A percentile compares a stretch with the other conserved stretches of the same genome.
phyloP scores from a whole-genome alignment of 1,284 basidiomycete species.

The Fomitopsis pinicola region DNA sequence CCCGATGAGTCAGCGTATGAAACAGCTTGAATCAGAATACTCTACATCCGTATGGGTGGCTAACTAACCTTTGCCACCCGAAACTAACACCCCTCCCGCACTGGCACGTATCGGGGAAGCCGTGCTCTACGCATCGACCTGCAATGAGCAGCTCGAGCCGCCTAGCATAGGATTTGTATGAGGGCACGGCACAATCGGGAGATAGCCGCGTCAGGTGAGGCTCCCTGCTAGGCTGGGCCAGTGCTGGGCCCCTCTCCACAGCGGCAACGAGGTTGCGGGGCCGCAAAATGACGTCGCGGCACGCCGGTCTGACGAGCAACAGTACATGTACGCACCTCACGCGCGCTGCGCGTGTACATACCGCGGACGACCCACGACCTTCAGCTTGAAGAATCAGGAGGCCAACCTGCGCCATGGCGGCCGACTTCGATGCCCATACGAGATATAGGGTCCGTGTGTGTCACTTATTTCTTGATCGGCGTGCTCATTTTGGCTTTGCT shows the following conservation, averaged over 20 bases:
- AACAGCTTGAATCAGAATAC: too few relatives aligned
- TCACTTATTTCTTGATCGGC: not conserved
- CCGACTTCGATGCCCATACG: slow-evolving; percentile 2
- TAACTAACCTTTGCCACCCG: too few relatives aligned
- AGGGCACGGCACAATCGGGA: not conserved
- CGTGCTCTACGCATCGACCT: too few relatives aligned
- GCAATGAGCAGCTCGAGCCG: too few relatives aligned
- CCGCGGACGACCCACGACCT: not conserved
- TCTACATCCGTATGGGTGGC: too few relatives aligned
- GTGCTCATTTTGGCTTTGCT: not conserved
- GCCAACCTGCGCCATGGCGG: not conserved
- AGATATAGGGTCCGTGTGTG: not conserved
- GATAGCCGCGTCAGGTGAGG: too few relatives aligned
- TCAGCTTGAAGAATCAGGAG: not conserved
- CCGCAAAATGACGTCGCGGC: not conserved
- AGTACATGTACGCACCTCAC: not conserved
- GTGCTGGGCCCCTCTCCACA: not conserved
- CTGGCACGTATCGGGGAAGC: too few relatives aligned
- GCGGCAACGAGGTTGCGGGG: not conserved
- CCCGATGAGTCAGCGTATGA: too few relatives aligned
- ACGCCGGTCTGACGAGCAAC: not conserved
- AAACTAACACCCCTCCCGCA: too few relatives aligned
- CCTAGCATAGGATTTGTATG: not conserved
- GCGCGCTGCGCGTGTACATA: not conserved
- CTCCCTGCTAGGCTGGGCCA: too few relatives aligned